Percentiles rank a stretch among this genome's conserved stretches.
phyloP scores from a whole-genome alignment of 2,329 filamentous ascomycete genomes.

The Cladophialophora exuberans region DNA sequence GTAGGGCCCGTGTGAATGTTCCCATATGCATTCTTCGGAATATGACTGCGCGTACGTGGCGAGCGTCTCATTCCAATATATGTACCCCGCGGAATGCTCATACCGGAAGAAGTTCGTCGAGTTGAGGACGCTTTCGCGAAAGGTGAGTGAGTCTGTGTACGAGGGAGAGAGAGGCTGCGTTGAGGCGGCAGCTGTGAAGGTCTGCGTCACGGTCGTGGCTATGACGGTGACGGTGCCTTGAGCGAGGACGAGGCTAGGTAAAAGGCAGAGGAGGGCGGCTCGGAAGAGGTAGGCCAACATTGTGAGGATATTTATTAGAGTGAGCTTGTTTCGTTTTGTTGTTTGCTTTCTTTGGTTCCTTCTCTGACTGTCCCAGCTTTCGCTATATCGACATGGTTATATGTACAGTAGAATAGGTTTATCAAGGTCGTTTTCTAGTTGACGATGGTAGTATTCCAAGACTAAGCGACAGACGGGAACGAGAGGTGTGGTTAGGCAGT shows the following conservation, averaged over 20 bases:
- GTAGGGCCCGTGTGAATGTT: slow-evolving; percentile 52
- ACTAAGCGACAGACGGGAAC: slow-evolving; percentile 13
- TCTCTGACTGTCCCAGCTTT: neutral
- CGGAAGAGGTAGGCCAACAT: slow-evolving; percentile 7
- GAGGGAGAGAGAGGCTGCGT: slow-evolving; percentile 38
- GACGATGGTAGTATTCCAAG: neutral
- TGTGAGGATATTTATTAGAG: neutral
- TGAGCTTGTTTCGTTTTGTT: neutral
- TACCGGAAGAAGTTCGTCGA: slow-evolving; percentile 68
- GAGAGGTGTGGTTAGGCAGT: neutral
- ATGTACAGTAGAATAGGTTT: slow-evolving; percentile 2
- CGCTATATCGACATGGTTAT: slow-evolving; percentile 6
- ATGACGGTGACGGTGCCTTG: slow-evolving; percentile 32
- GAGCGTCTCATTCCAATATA: slow-evolving; percentile 69
- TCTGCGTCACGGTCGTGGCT: slow-evolving; percentile 33
- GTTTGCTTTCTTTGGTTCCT: neutral
- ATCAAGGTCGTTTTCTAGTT: neutral
- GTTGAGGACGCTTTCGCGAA: slow-evolving; percentile 61
- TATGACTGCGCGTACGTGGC: slow-evolving; percentile 59
- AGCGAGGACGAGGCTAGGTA: slow-evolving; percentile 20
- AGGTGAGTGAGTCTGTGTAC: slow-evolving; percentile 48
- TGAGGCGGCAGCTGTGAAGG: slow-evolving; percentile 29
- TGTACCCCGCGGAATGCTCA: slow-evolving; percentile 61
- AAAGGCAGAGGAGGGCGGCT: slow-evolving; percentile 6
- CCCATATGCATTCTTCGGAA: slow-evolving; percentile 48